A percentile compares a stretch with the other conserved stretches of the same genome.
These are phyloP conservation scores for Auxenochlorella pyrenoidosa DNA, from an alignment of 139 green algal genomes.

Conservation along the genomic window DNA sequence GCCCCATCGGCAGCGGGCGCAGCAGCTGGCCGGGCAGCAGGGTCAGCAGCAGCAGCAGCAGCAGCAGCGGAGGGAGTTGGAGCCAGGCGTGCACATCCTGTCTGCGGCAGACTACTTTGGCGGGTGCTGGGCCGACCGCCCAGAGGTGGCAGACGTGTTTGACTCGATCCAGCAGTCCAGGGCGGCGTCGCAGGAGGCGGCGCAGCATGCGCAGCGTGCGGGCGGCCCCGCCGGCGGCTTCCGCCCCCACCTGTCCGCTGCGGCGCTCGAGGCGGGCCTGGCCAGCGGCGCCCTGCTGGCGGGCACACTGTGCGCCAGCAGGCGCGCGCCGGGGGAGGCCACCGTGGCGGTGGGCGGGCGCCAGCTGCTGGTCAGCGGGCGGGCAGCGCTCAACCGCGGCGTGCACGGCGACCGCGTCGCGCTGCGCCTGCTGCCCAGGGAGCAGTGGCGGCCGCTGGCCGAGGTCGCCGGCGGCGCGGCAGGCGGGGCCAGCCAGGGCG, in stretches of 20 bases:
- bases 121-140: not conserved
- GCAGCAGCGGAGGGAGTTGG: not conserved
- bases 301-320: slow-evolving; percentile 48
- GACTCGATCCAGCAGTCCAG: slow-evolving; percentile 32
- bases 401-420: slow-evolving; percentile 64
- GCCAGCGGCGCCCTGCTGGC: slow-evolving; percentile 37
- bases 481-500: not conserved
- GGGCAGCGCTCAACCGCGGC: slow-evolving; percentile 49
- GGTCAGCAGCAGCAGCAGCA: not conserved
- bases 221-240: slow-evolving; percentile 14
- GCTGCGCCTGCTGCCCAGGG: slow-evolving; percentile 81
- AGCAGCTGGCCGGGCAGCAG: not conserved
- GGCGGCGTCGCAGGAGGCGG: not conserved
- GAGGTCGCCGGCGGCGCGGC: slow-evolving; percentile 13
- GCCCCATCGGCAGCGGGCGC: not conserved
- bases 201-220: not conserved
- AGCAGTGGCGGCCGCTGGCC: slow-evolving; percentile 68
- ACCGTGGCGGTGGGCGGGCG: slow-evolving; percentile 4
- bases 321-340: slow-evolving; percentile 41
- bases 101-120: slow-evolving; percentile 38
- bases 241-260: slow-evolving; percentile 32
- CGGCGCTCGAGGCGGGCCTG: slow-evolving; percentile 52
- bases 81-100: slow-evolving; percentile 42
- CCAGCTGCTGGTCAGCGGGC: slow-evolving; percentile 51
- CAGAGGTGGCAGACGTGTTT: slow-evolving; percentile 42